These are phyloP conservation scores for Epichloe sibirici DNA, from an alignment of 2,329 filamentous ascomycete genomes.

Conservation along the genomic window DNA sequence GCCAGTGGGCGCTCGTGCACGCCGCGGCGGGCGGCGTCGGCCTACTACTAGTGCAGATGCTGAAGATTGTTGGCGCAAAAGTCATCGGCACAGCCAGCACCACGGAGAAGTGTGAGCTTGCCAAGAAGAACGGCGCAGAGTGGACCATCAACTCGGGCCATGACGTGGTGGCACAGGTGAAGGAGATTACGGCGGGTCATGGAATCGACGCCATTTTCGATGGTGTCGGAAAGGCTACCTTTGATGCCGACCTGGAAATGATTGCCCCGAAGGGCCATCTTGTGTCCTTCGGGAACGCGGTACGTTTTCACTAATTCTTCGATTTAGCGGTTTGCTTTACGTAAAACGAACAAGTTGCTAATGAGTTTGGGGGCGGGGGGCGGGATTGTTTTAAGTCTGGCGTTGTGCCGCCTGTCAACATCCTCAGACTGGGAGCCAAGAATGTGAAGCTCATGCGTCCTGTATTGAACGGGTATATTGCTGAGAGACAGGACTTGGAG, in stretches of 20 bases:
- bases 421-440: constrained; percentile 52
- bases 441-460: constrained; percentile 70
- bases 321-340: no score
- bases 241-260: constrained; percentile 63
- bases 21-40: constrained; percentile 79
- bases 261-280: constrained; percentile 67
- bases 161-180: constrained; percentile 45
- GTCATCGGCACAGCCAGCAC: constrained; percentile 72
- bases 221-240: constrained; percentile 74
- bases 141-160: constrained; percentile 59
- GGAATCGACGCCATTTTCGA: constrained; percentile 75
- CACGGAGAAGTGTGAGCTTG: constrained; percentile 58
- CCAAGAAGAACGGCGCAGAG: constrained; percentile 57
- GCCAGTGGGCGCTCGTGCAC: constrained; percentile 74
- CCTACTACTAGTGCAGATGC: constrained; percentile 60
- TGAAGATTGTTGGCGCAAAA: constrained; percentile 59
- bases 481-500: constrained; percentile 57
- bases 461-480: constrained; percentile 57
- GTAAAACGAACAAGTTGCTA: no score
- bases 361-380: no score
- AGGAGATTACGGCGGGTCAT: constrained; percentile 56
- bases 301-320: constrained; percentile 24
- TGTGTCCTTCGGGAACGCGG: constrained; percentile 70
- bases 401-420: constrained; percentile 55
- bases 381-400: constrained; percentile 35